Evolutionary conservation across 805 yeast genomes (phyloP).

Genomic region (Saccharomycopsis fibuligera): DNA sequence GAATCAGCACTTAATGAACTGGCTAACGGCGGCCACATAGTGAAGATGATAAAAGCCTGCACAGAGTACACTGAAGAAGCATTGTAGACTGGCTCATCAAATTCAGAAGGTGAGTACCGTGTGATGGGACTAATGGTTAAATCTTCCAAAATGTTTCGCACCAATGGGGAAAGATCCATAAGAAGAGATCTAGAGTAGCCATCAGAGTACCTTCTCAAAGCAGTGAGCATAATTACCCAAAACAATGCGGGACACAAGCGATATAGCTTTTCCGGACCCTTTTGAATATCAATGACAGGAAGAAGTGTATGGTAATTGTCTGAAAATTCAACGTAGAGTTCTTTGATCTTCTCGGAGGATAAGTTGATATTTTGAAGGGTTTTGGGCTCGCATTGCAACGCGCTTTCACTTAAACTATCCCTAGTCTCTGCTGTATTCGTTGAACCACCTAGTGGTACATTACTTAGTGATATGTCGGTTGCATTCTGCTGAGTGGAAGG

Average conservation of each 20-base stretch:
- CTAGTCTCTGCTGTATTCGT: neutral
- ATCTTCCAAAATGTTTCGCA: constrained; percentile 76
- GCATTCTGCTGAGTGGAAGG: neutral
- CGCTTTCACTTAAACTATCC: constrained; percentile 29
- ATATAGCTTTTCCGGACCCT: constrained; percentile 79
- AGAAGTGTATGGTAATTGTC: constrained; percentile 75
- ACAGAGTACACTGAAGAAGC: constrained; percentile 91
- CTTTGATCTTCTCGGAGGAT: constrained; percentile 51
- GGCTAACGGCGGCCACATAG: constrained; percentile 95
- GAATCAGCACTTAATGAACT: constrained; percentile 94
- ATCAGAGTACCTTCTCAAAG: constrained; percentile 56
- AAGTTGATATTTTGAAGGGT: constrained; percentile 63
- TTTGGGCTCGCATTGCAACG: constrained; percentile 56
- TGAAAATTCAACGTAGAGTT: constrained; percentile 63
- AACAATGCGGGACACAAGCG: constrained; percentile 80
- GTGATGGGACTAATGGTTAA: constrained; percentile 88
- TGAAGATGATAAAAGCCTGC: constrained; percentile 82
- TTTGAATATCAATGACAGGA: constrained; percentile 77
- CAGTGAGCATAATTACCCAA: constrained; percentile 88
- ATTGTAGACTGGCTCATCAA: constrained; percentile 75
- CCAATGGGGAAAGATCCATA: constrained; percentile 55
- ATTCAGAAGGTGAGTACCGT: constrained; percentile 70
- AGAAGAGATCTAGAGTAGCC: constrained; percentile 39
- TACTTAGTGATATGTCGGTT: neutral
- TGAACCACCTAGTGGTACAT: neutral